Base-by-base conservation (phyloP, 2,329 filamentous ascomycete genomes). In the Anthostomella pinea region DNA sequence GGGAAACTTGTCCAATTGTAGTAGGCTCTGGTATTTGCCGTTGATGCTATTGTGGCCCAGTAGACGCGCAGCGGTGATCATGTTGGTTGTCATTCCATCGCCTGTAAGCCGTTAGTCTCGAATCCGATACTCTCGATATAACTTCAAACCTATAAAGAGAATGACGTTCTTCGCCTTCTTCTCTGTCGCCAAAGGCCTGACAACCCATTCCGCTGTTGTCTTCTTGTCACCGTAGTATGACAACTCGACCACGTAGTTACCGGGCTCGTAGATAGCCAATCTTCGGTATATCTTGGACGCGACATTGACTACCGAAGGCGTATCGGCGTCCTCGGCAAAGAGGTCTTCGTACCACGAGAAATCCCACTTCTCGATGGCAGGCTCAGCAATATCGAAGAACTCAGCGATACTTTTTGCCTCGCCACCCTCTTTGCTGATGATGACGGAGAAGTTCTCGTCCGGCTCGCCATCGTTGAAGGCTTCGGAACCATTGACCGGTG, bases 311-410 rank as follows among this genome's bases (percentile, higher is more conserved):
- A 88, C 55, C 1, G 82, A 85, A 4, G 85, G 76, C 22, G 73
- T 81, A 14, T 77, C 66, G 3, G 79, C 79, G 52, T 90, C 86
- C 55, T 81, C 68, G 18, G 87, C 87, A 57, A 87, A 94, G 17
- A 88, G 75, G 53, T 94, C 84, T 68, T 91, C 87, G 56, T 77
- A 91, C 84, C 85, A 93, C n/a, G 73, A 73, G 58, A 93, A 93
- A 48, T 81, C 76, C 87, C 87, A 94, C 46, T 72, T 81, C 70
- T 94, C 87, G 11, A 93, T 66, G 58, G 78, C 64, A 14, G 87
- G 83, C 59, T 91, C 85, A 3, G 73, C 54, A 22, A 84, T 56
- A n/a, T 71, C 69, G 66, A 93, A 91, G 65, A 78, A 89, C 25
- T 79, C 66, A 11, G 80, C 69, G 25, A 81, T 78, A 38, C 72